Base-by-base conservation (phyloP, 2,329 filamentous ascomycete genomes). In the Penicillium sp. region DNA sequence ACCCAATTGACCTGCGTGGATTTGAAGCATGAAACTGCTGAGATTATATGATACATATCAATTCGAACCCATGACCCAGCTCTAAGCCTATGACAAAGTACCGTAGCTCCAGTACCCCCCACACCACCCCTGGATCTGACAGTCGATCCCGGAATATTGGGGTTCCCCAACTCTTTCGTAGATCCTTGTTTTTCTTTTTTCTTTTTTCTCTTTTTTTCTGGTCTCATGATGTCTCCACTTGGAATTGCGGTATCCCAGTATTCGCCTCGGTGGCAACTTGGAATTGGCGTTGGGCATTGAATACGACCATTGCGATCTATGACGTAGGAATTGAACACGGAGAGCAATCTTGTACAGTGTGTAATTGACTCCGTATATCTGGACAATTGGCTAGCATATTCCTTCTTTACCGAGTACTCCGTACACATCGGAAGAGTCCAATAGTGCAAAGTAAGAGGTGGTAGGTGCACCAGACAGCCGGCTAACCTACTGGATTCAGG, bases 151-250 rank as follows among this genome's bases (percentile, higher is more conserved):
- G 52, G 60, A 55, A 59, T 48, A 36, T 43, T 47, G 50, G 45
- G 21, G 27, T 13, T 14, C 32, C 7, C 43, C 43, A 49, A 42
- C 44, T 50, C 51, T 45, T 55, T 31, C 48, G 38, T 34, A 22
- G 21, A 27, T 51, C 47, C 34, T 36, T 36, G 18, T 42, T 54
- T 34, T 43, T 32, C 42, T 47, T 13, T 39, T 24, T 38, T 46
- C 55, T 57, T 40, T 22, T 36, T 52, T 63, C 8, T 27, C 24
- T 63, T 64, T 64, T 60, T 58, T 59, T 39, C 39, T 47, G 60
- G 64, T 66, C 64, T 48, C 65, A 67, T 67, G 65, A 67, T 65
- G 60, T 32, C 47, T 21, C 49, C 56, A 50, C 51, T 47, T 36
- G 6, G 31, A 46, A 10, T 54, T 36, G 52, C 52, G 43, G 48